Percentiles rank a stretch among this genome's conserved stretches.
These are phyloP conservation scores for Eutrema salsugineum DNA, from an alignment of 441 rosid species.

Conservation along the genomic window DNA sequence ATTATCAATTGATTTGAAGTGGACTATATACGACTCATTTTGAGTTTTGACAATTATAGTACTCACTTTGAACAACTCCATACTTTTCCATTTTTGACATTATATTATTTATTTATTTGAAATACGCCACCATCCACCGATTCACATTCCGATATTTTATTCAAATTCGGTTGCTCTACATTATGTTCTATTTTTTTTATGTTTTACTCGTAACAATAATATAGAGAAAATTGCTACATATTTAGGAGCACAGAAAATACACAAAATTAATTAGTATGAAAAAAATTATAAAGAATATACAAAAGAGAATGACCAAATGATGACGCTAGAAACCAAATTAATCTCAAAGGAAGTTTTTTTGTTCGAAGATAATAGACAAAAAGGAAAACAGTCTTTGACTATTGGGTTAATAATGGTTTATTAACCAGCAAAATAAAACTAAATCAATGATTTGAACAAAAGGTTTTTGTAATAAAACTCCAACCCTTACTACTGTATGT, in stretches of 20 bases:
- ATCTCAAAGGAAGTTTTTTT: neutral
- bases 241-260: neutral
- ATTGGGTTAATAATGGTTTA: too few species aligned
- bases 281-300: neutral
- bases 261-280: neutral
- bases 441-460: neutral
- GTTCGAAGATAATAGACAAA: too few species aligned
- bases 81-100: neutral
- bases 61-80: slow-evolving; percentile 16
- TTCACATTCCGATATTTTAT: slow-evolving; percentile 21
- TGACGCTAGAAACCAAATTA: neutral
- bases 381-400: too few species aligned
- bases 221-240: neutral
- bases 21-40: slow-evolving; percentile 30
- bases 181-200: neutral
- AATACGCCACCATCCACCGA: neutral
- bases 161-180: neutral
- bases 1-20: slow-evolving; percentile 32
- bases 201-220: neutral
- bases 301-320: neutral
- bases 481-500: neutral
- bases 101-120: neutral
- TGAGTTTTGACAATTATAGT: slow-evolving; percentile 29
- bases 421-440: neutral
- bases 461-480: neutral